phyloP scores from a whole-genome alignment of 129 eudicot genomes.

The Mikania micrantha region DNA sequence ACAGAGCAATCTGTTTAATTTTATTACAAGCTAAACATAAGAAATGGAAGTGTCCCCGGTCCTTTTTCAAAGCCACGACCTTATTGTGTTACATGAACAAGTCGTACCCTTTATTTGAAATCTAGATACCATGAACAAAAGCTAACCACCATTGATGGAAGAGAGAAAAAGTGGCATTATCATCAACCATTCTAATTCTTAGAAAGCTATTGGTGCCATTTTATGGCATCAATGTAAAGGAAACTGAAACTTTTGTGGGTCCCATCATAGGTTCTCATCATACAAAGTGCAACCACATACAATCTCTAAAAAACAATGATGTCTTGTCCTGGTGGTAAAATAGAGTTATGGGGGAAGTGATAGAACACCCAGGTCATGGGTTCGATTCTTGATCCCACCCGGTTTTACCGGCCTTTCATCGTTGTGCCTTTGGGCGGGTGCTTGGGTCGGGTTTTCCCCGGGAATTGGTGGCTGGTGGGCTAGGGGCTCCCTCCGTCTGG shows the following conservation, averaged over 20 bases:
- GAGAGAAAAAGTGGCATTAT: not conserved
- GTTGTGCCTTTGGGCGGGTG: too few species aligned
- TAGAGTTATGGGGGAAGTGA: too few species aligned
- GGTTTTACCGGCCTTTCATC: too few species aligned
- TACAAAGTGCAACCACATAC: not conserved
- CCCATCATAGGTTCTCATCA: not conserved
- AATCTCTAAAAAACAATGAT: not conserved
- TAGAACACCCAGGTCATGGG: too few species aligned
- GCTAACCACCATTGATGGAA: constrained; percentile 13
- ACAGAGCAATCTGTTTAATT: not conserved
- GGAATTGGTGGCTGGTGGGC: too few species aligned
- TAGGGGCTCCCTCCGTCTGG: too few species aligned
- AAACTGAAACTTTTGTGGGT: not conserved
- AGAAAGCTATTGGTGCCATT: constrained; percentile 12
- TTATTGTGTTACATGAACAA: constrained; percentile 8
- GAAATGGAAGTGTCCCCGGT: constrained; percentile 3
- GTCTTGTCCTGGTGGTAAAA: too few species aligned
- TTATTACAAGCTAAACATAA: not conserved
- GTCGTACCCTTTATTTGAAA: constrained; percentile 7
- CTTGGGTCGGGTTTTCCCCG: too few species aligned
- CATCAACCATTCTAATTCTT: constrained; percentile 10
- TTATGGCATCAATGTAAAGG: constrained; percentile 19
- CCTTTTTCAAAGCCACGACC: not conserved
- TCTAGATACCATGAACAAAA: constrained; percentile 13
- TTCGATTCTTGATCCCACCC: too few species aligned